Evolutionary conservation across 2,329 filamentous ascomycete species (phyloP).

Genomic region (Diplodia seriata): DNA sequence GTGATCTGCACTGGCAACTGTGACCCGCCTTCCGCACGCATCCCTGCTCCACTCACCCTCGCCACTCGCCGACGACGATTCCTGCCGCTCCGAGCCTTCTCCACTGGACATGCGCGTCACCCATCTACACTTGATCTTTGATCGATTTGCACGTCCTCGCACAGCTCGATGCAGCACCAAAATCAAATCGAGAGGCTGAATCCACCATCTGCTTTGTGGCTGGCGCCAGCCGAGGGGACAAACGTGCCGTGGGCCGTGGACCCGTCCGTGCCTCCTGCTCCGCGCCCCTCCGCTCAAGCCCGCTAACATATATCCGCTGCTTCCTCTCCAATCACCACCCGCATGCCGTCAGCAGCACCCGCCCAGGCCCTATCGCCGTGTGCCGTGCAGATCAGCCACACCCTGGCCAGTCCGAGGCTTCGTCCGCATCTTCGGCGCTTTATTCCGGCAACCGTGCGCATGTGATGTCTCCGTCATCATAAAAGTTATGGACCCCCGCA

Average conservation of each 20-base stretch:
- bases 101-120: not conserved
- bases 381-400: not conserved
- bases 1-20: constrained; percentile 6
- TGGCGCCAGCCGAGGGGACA: not conserved
- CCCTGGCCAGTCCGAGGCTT: not conserved
- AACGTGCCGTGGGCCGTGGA: not conserved
- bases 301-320: not conserved
- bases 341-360: too few relatives aligned
- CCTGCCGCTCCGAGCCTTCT: not conserved
- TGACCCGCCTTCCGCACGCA: not conserved
- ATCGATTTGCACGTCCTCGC: not conserved
- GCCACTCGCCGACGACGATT: not conserved
- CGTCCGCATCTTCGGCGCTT: not conserved
- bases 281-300: constrained; percentile 1
- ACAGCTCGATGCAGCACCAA: too few relatives aligned
- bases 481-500: too few relatives aligned
- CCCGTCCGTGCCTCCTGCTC: not conserved
- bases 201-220: constrained; percentile 16
- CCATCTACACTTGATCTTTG: not conserved
- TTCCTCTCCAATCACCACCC: not conserved
- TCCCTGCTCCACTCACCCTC: constrained; percentile 1
- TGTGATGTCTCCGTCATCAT: too few relatives aligned
- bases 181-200: not conserved
- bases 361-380: too few relatives aligned
- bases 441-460: too few relatives aligned